Percentiles rank a stretch among this genome's conserved stretches.
Evolutionary conservation across 2,329 filamentous ascomycete species (phyloP).

Genomic region (Colletotrichum sidae): DNA sequence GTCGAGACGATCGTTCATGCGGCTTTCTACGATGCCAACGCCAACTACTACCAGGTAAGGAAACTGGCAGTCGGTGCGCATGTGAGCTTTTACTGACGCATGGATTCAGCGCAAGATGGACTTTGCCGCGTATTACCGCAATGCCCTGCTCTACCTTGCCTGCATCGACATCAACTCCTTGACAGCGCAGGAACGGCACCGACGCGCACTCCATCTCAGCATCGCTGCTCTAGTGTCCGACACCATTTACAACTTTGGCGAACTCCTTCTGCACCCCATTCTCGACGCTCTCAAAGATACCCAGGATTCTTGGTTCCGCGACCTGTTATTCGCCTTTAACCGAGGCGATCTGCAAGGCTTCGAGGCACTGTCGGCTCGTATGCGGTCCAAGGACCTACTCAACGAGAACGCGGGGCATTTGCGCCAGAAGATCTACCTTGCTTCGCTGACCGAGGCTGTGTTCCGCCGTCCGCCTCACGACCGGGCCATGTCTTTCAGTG

Average conservation of each 20-base stretch:
- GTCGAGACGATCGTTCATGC: conserved; percentile 97
- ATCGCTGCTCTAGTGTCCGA: conserved; percentile 93
- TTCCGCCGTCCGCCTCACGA: conserved; percentile 97
- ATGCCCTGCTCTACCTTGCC: conserved; percentile 95
- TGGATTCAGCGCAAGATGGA: conserved; percentile 75
- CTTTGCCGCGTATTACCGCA: conserved; percentile 97
- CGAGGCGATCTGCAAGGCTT: conserved; percentile 91
- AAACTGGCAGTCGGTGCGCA: conserved; percentile 40
- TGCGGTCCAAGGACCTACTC: conserved; percentile 83
- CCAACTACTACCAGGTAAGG: conserved; percentile 86
- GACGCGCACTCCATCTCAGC: conserved; percentile 90
- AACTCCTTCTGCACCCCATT: conserved; percentile 97
- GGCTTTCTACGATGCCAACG: conserved; percentile 94
- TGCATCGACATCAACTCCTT: conserved; percentile 89
- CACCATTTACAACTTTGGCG: conserved; percentile 99
- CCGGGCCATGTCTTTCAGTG: conserved; percentile 90
- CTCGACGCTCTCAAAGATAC: conserved; percentile 83
- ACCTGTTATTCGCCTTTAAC: conserved; percentile 98
- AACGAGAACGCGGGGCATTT: conserved; percentile 84
- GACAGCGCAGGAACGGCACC: conserved; percentile 78
- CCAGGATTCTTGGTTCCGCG: conserved; percentile 87
- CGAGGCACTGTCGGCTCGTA: conserved; percentile 83
- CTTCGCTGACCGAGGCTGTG: conserved; percentile 93
- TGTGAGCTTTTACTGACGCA: conserved; percentile 49
- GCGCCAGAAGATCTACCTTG: conserved; percentile 98